These are phyloP conservation scores for Leccinum pachyderme DNA, from an alignment of 1,284 basidiomycete genomes.

Conservation along the genomic window DNA sequence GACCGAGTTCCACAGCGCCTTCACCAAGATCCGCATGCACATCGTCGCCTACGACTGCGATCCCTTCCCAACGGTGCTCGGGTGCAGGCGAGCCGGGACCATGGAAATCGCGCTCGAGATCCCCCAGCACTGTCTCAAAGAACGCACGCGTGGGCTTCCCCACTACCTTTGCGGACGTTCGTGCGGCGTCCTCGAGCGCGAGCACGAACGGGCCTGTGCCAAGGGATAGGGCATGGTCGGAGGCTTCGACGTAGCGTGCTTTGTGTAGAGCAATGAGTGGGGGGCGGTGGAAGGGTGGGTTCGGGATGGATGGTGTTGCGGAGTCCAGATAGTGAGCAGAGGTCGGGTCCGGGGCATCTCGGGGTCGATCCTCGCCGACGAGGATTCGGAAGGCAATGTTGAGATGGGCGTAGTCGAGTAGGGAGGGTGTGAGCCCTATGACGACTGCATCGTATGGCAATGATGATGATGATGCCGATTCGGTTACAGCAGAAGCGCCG, in stretches of 20 bases:
- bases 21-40: conserved; percentile 62
- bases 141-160: conserved; percentile 65
- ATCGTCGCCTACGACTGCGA: conserved; percentile 70
- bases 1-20: conserved; percentile 57
- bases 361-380: conserved; percentile 25
- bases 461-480: not conserved
- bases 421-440: conserved; percentile 58
- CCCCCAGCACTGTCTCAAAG: conserved; percentile 55
- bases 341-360: not conserved
- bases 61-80: conserved; percentile 25
- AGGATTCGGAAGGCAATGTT: conserved; percentile 70
- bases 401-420: conserved; percentile 55
- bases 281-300: not conserved
- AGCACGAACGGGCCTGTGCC: conserved; percentile 70
- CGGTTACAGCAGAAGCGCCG: not conserved
- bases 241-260: conserved; percentile 25
- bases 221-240: conserved; percentile 44
- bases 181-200: conserved; percentile 58
- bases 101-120: conserved; percentile 36
- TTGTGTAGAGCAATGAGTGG: conserved; percentile 59
- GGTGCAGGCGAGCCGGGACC: not conserved
- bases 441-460: conserved; percentile 59
- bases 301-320: not conserved
- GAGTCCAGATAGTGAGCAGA: not conserved
- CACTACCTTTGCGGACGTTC: conserved; percentile 49